Evolutionary conservation across 1,139 yeast species (phyloP).

Genomic region (Candida gigantensis): DNA sequence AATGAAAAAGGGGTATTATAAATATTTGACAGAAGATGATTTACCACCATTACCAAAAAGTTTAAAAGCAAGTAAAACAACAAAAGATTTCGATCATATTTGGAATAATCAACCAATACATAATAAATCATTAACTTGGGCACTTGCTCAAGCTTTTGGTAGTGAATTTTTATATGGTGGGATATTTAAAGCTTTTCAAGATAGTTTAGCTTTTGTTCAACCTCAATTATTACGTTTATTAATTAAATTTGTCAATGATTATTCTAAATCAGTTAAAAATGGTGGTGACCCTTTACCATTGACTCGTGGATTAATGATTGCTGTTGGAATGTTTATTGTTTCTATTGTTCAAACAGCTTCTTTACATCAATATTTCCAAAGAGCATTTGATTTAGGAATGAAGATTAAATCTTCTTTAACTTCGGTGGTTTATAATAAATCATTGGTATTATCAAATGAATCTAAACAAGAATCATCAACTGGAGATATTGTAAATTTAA

Average conservation of each 20-base stretch:
- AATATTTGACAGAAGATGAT: constrained; percentile 73
- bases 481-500: constrained; percentile 96
- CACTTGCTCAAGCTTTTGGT: constrained; percentile 73
- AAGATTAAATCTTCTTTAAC: constrained; percentile 79
- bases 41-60: constrained; percentile 77
- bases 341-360: constrained; percentile 82
- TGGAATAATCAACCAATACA: constrained; percentile 55
- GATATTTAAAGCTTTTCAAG: constrained; percentile 76
- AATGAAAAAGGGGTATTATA: constrained; percentile 81
- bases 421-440: constrained; percentile 75
- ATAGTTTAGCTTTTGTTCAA: constrained; percentile 79
- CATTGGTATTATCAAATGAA: constrained; percentile 80
- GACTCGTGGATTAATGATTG: constrained; percentile 80
- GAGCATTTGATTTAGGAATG: constrained; percentile 90
- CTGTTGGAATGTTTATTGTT: constrained; percentile 78
- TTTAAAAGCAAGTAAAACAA: constrained; percentile 54
- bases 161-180: constrained; percentile 69
- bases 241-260: constrained; percentile 82
- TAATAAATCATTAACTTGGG: constrained; percentile 65
- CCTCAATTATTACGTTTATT: constrained; percentile 80
- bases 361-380: constrained; percentile 90
- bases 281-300: constrained; percentile 54
- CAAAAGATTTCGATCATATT: constrained; percentile 51
- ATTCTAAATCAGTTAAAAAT: constrained; percentile 43
- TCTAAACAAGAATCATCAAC: constrained; percentile 78